Base-by-base conservation (phyloP, 192 early-diverging fungal genomes). In the Gaertneriomyces semiglobifer region DNA sequence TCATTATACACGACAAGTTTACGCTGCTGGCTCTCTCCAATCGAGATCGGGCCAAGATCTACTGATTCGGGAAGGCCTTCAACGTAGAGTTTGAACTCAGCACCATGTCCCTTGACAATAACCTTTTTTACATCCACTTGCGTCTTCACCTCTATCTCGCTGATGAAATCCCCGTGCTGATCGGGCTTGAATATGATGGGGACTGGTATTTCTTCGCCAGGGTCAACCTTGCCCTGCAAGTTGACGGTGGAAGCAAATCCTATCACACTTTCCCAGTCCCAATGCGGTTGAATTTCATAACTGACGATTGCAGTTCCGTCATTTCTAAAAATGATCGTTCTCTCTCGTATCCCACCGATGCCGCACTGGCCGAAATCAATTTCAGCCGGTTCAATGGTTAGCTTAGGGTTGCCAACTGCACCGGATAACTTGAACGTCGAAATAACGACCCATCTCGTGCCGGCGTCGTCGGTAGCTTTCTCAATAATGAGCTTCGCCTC, bases 401-500 rank as follows among this genome's bases (percentile, higher is more conserved):
- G 77, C 43, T 79, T 77, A 2, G 83, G 80, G 1, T 76, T 74
- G 38, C 83, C 83, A 5, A 70, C 77, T 14, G 78, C 79, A 14
- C 80, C 83, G n/a, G 66, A 41, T 2, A 84, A 63, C 62, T 77
- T 74, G 18, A 84, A 53, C 3, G 72, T 58, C 9, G 79, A 74
- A 2, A 84, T 62, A 18, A 74, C 70, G 5, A 43, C 44, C 82
- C 82, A 84, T 45, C 58, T 61, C 41, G 68, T 67, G 5, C 47
- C 6, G 10, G 55, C 18, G 10, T 77, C 74, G 47, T 79, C 71
- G 73, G 74, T 60, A 38, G 59, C 69, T 33, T 77, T 79, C 66
- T 82, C 80, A 46, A 84, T 52, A 11, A 84, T 53, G 12, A 84
- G 64, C 52, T 53, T 55, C 3, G 83, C 83, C 58, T 84, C 77